Base-by-base conservation (phyloP, 2,329 filamentous ascomycete species). In the Bipolaris zeicola region DNA sequence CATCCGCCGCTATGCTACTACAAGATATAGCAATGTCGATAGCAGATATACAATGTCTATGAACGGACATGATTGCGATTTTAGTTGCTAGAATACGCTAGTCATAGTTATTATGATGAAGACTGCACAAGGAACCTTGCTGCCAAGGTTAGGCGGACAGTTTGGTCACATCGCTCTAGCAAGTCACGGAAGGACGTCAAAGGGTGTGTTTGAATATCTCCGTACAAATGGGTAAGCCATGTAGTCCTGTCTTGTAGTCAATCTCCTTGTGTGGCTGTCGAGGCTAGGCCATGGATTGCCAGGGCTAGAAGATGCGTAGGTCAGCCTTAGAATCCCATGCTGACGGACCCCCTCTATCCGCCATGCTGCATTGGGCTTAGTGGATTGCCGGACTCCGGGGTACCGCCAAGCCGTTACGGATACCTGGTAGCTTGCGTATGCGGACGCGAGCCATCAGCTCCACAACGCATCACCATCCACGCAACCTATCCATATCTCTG, bases 391-490 rank as follows among this genome's bases (percentile, higher is more conserved):
- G 50, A 53, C 55, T 44, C 48, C 39, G 26, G 52, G 39, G 33
- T 31, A 24, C 39, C 41, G 52, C 52, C 52, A 55, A 55, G 52
- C 52, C 36, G 47, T 45, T 52, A 51, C 52, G 50, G 36, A 41
- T 45, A 39, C 48, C 50, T 57, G 31, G 50, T 38, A 52, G 54
- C 50, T 57, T 53, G 54, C 54, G 50, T 57, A 45, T 31, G 28
- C 28, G 28, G 26, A 47, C 42, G 48, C 49, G 53, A 47, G 41
- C 46, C 53, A 42, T 46, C 43, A 56, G 28, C 45, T 48, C 13
- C 20, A 22, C 34, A 36, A 38, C 45, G 31, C 43, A 46, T 52
- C 53, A 52, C 34, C 53, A 42, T 52, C 42, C 26, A 56, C 37
- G 34, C 42, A 34, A 36, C n/a, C 49, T 20, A 31, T 28, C 26